Base-by-base conservation (phyloP, 148 eudicot species). In the Pharnaceum exiguum region DNA sequence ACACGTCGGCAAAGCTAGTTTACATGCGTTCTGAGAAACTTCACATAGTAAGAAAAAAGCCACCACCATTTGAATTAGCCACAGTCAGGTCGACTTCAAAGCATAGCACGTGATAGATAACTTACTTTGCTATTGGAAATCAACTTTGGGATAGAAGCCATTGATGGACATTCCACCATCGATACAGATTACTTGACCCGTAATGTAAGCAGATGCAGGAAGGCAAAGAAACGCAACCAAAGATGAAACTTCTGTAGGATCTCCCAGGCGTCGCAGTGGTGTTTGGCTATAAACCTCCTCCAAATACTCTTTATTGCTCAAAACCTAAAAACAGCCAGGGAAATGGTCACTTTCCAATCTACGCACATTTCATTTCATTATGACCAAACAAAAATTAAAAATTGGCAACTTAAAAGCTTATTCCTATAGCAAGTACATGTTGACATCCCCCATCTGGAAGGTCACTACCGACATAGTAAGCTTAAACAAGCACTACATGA, bases 161-260 rank as follows among this genome's bases (percentile, higher is more conserved):
- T 76, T 71, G 59, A 76, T 49, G 31, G 77, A 59, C 74, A 77
- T 64, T 50, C 80, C 81, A 13, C 81, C 81, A 51, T 77, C 81
- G 2, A 77, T 59, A 57, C 71, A 68, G 44, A 77, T 65, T 28
- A 69, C 45, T 60, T 77, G 81, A 56, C 81, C 81, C 7, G 81
- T 77, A 36, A 77, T 54, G 46, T 71, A 77, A 45, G 74, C 69
- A 33, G 81, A 69, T 36, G 71, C 77, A n/a, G 81, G 81, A 19
- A 77, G 68, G 65, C 81, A 77, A 28, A 77, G 81, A 48, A 77
- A 77, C 23, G 81, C 81, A 11, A 72, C 81, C 48, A 77, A 24
- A 25, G 81, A 65, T 15, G 81, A 72, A 39, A 77, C 81, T 57
- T 77, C 77, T 6, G 60, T 38, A 15, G 81, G 68, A n/a, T 77